These are phyloP conservation scores for Torulaspora pretoriensis DNA, from an alignment of 1,139 yeast species.

Conservation along the genomic window DNA sequence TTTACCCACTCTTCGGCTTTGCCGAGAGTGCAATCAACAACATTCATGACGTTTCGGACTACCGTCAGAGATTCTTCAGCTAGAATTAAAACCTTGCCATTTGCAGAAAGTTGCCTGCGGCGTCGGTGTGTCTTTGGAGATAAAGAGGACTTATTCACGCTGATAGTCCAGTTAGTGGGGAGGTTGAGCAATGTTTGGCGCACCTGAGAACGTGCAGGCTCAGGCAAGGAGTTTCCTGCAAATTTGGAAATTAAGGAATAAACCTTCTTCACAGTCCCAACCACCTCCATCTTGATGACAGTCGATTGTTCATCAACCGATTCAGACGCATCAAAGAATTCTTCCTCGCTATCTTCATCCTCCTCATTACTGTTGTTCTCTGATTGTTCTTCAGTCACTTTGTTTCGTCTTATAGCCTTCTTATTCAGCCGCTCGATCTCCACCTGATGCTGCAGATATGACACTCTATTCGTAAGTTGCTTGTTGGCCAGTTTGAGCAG, in stretches of 20 bases:
- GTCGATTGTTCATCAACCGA: constrained; percentile 37
- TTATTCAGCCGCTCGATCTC: constrained; percentile 35
- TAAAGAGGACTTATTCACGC: constrained; percentile 31
- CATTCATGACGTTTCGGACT: constrained; percentile 75
- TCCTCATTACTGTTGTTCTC: constrained; percentile 24
- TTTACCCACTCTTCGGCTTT: constrained; percentile 83
- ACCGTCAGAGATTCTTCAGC: constrained; percentile 89
- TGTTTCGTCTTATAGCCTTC: constrained; percentile 9
- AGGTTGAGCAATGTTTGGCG: constrained; percentile 71
- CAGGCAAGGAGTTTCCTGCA: constrained; percentile 67
- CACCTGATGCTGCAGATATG: constrained; percentile 50
- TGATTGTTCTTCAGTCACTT: neutral
- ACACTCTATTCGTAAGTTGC: constrained; percentile 62
- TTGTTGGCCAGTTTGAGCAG: constrained; percentile 72
- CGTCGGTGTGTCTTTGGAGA: constrained; percentile 11
- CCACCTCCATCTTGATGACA: constrained; percentile 73
- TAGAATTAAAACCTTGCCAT: constrained; percentile 67
- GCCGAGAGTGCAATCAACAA: constrained; percentile 77
- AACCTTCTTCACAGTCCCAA: constrained; percentile 83
- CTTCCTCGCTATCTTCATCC: constrained; percentile 33
- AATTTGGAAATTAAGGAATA: constrained; percentile 82
- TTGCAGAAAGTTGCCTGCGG: constrained; percentile 39
- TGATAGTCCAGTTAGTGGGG: constrained; percentile 61
- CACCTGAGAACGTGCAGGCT: constrained; percentile 81
- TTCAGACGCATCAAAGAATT: constrained; percentile 32